Evolutionary conservation across 257 asterid genomes (phyloP).

Genomic region (Rhazya stricta): DNA sequence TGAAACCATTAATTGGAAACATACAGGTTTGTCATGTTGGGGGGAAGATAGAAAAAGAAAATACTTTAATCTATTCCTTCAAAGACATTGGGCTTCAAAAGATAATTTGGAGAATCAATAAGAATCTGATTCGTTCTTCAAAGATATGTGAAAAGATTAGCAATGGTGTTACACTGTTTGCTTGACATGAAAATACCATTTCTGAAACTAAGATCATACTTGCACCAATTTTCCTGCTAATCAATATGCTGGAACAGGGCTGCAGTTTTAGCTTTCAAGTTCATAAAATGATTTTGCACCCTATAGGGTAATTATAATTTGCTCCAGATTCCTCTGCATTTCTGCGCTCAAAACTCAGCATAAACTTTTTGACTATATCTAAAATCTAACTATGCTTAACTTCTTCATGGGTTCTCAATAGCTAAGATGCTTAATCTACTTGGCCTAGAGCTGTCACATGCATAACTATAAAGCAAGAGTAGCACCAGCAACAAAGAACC

Average conservation of each 20-base stretch:
- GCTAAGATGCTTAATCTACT: neutral
- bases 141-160: neutral
- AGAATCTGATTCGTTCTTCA: neutral
- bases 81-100: neutral
- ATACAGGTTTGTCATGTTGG: neutral
- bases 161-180: neutral
- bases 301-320: neutral
- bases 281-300: neutral
- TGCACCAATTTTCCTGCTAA: neutral
- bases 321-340: neutral
- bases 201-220: neutral
- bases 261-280: neutral
- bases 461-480: neutral
- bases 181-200: neutral
- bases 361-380: neutral
- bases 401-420: neutral
- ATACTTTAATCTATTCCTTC: neutral
- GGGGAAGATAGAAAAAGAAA: neutral
- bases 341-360: neutral
- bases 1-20: neutral
- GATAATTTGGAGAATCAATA: neutral
- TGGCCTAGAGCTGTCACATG: neutral
- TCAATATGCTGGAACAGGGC: neutral
- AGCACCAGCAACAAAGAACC: neutral
- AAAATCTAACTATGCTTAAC: neutral